Evolutionary conservation across 1,139 yeast species (phyloP), one percentile per base, ranked within the genome.

Genomic region (Blastobotrys illinoisensis): DNA sequence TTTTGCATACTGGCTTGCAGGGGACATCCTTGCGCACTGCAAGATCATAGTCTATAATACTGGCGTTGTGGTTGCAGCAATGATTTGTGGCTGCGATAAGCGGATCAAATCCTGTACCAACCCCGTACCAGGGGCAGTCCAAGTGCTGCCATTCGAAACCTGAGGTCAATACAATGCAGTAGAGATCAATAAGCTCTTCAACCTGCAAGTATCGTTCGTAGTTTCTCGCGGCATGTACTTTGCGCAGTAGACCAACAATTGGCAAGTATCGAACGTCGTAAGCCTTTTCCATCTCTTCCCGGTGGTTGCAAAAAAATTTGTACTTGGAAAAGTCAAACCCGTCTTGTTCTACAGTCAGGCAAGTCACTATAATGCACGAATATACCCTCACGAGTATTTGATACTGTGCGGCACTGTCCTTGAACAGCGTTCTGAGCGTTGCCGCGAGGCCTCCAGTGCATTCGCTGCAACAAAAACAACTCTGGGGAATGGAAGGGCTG

Each of bases 71-170:
- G n/a, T 47, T 26, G 23, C 54, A 51, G 23, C 32, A 14, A 21
- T 51, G 54, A n/a, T 46, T 26, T 9, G 44, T 24, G 32, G 23
- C 28, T 9, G 54, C 19, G 13, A 51, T 47, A 2, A 46, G 5
- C 3, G 23, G 23, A 21, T 51, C 54, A 44, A 51, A 51, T 32
- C 48, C 54, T n/a, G 45, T 19, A 4, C 54, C 54, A 4, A 26
- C n/a, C 2, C 14, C 28, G 5, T 44, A 36, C 40, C 40, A 32
- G 40, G 40, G 40, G 11, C 40, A 3, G 40, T 32, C 40, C 40
- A 32, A 5, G 16, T 32, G 40, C 16, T 32, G 40, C 40, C 40
- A 32, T 7, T 32, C 40, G 13, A 32, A 32, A 16, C 40, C 40
- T 3, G 40, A 32, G 3, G 40, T 32, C 7, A 32, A 11, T 3